phyloP scores from a whole-genome alignment of 1,284 basidiomycete species.

The Agroathelia rolfsii region DNA sequence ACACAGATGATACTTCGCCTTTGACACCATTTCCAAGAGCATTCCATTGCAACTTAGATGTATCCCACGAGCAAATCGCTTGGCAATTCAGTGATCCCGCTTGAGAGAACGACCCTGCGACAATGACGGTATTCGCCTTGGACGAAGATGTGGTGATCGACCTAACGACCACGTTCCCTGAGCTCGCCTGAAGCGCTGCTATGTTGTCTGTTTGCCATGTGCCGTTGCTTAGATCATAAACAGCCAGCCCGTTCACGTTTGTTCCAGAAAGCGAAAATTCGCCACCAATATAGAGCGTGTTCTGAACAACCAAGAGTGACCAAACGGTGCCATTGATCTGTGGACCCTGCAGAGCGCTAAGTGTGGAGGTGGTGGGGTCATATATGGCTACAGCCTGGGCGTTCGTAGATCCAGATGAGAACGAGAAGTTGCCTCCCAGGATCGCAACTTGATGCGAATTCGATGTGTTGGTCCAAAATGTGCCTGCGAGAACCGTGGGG shows the following conservation, averaged over 20 bases:
- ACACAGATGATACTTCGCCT: slow-evolving; percentile 74
- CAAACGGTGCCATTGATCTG: slow-evolving; percentile 67
- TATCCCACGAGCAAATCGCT: slow-evolving; percentile 76
- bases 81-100: slow-evolving; percentile 73
- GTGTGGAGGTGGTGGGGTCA: slow-evolving; percentile 37
- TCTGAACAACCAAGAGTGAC: slow-evolving; percentile 53
- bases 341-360: slow-evolving; percentile 51
- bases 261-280: slow-evolving; percentile 54
- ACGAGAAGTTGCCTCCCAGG: slow-evolving; percentile 87
- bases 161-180: slow-evolving; percentile 62
- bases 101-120: slow-evolving; percentile 78
- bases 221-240: slow-evolving; percentile 62
- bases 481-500: slow-evolving; percentile 78
- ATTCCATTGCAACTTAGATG: slow-evolving; percentile 64
- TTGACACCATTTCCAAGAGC: slow-evolving; percentile 73
- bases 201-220: slow-evolving; percentile 51
- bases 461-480: slow-evolving; percentile 82
- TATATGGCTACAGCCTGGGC: slow-evolving; percentile 69
- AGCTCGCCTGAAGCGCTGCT: slow-evolving; percentile 43
- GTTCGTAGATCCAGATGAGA: slow-evolving; percentile 33
- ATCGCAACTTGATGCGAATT: slow-evolving; percentile 60
- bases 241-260: slow-evolving; percentile 55
- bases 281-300: slow-evolving; percentile 73
- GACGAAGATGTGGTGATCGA: slow-evolving; percentile 60
- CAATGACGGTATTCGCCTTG: slow-evolving; percentile 59